Evolutionary conservation across 768 basidiomycete genomes (phyloP).

Genomic region (Collybia mongolica): DNA sequence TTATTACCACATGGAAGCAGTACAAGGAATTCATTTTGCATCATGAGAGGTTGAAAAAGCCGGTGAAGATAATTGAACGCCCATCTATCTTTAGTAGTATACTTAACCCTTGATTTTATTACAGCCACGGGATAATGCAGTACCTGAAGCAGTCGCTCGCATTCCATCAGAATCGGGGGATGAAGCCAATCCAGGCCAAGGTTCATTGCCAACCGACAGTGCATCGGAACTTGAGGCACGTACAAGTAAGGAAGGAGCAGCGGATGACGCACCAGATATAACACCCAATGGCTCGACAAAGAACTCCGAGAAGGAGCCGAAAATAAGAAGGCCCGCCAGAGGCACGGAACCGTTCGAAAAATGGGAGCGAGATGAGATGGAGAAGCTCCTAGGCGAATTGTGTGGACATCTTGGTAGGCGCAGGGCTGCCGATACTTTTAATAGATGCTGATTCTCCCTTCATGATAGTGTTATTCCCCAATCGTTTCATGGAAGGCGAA

Average conservation of each 20-base stretch:
- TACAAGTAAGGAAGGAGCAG: constrained; percentile 27
- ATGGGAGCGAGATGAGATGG: constrained; percentile 90
- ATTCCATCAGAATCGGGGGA: constrained; percentile 60
- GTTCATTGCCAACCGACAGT: constrained; percentile 15
- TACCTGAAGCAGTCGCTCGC: constrained; percentile 47
- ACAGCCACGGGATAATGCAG: constrained; percentile 41
- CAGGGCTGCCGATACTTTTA: neutral
- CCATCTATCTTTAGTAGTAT: neutral
- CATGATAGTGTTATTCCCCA: constrained; percentile 73
- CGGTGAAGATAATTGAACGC: constrained; percentile 40
- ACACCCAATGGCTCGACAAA: constrained; percentile 18
- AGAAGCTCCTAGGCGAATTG: constrained; percentile 68
- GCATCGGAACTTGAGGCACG: constrained; percentile 20
- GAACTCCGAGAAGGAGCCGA: constrained; percentile 34
- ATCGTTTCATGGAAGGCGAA: constrained; percentile 89
- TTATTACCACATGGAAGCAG: constrained; percentile 93
- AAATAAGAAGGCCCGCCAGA: constrained; percentile 36
- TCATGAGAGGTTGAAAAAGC: constrained; percentile 73
- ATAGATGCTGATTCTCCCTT: constrained; percentile 1
- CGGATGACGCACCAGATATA: constrained; percentile 25
- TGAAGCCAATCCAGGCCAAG: constrained; percentile 27
- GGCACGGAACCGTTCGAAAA: constrained; percentile 74
- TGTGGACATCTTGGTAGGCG: constrained; percentile 84
- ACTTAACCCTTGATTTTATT: constrained; percentile 6
- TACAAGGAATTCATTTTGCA: constrained; percentile 81